Evolutionary conservation across 1,139 yeast species (phyloP), one percentile per base, ranked within the genome.

Genomic region (Saccharomyces hybrid): DNA sequence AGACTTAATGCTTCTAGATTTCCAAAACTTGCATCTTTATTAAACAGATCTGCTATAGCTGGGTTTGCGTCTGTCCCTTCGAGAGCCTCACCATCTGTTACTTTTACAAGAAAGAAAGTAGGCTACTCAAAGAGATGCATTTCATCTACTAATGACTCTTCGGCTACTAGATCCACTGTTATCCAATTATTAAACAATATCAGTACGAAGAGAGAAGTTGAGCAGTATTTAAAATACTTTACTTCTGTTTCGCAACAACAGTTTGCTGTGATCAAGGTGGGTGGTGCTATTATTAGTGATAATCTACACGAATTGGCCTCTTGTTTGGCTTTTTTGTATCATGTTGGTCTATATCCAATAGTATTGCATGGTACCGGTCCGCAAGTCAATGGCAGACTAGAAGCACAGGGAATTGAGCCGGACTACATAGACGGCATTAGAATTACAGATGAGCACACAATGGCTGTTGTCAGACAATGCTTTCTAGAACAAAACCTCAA

Each of bases 351-450:
- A 62, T 93, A 91, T 68, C 99, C 99, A 21, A 89, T 93, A 60
- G 96, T 93, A 24, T 79, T 95, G 58, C 99, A 93, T 70, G 99
- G 99, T 47, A 93, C 99, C 1, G 99, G 99, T 27, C 99, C 99
- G 11, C 99, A 93, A 73, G 95, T 93, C 74, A 93, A 93, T 69
- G 96, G 88, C 65, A 81, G 90, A 63, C 79, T 93, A 59, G 99
- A 93, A 73, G 84, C 86, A 52, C 96, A 89, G 71, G 97, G 97
- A 29, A 90, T 95, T 47, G 96, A 88, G 70, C 99, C 99, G 1
- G 91, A 88, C 63, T 93, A 93, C 71, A 87, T 86, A 60, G 98
- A 93, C 68, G 99, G 99, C 16, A 93, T 95, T 65, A 83, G 99
- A 68, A 89, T 93, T 71, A 93, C 99, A 27, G 95, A 95, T 71